phyloP scores from a whole-genome alignment of 257 asterid species.

The Solanum pennellii region DNA sequence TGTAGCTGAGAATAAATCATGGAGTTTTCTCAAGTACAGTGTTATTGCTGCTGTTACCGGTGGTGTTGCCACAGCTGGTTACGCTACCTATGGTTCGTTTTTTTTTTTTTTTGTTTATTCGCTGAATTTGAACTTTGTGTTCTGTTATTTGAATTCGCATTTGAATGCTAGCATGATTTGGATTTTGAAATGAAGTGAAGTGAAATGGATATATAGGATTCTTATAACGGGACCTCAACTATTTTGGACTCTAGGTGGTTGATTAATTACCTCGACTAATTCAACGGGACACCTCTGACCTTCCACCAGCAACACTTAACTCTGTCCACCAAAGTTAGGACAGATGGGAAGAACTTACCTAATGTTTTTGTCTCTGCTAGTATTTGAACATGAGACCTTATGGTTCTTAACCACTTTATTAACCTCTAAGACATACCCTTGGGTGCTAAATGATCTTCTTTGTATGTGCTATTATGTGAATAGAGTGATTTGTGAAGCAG shows the following conservation, averaged over 20 bases:
- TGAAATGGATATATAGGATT: not conserved
- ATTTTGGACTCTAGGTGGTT: not conserved
- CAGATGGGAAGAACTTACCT: not conserved
- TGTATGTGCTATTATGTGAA: not conserved
- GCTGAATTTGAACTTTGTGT: not conserved
- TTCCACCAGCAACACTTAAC: not conserved
- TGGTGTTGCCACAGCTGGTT: constrained; percentile 59
- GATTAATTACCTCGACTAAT: not conserved
- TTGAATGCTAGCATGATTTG: not conserved
- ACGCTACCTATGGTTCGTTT: constrained; percentile 54
- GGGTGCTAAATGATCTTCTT: not conserved
- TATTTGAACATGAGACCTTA: not conserved
- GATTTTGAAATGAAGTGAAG: not conserved
- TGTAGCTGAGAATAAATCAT: constrained; percentile 30
- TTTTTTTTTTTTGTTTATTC: not conserved
- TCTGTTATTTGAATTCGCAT: not conserved
- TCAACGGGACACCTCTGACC: not conserved
- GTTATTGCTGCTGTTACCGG: constrained; percentile 49
- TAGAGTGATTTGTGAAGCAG: not conserved
- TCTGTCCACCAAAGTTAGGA: not conserved
- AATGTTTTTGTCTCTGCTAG: not conserved
- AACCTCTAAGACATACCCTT: not conserved
- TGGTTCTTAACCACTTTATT: not conserved
- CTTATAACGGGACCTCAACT: not conserved
- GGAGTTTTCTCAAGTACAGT: constrained; percentile 52